Evolutionary conservation across 352 stramenopile species (phyloP).

Genomic region (Phytopythium cucurbitacearum): DNA sequence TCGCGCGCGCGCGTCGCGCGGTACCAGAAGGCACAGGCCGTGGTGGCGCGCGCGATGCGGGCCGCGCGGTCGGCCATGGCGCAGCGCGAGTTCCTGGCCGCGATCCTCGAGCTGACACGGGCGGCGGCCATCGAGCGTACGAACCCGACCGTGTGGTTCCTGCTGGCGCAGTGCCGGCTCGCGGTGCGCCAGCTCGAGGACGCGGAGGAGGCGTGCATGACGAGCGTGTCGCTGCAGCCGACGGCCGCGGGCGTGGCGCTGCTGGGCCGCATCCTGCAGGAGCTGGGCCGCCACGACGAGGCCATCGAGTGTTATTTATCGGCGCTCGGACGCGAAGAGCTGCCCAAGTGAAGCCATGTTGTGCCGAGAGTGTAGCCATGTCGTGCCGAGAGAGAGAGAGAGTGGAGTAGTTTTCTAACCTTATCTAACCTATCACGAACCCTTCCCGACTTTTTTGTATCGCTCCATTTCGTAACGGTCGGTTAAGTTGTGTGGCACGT

Average conservation of each 20-base stretch:
- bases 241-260: slow-evolving; percentile 35
- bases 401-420: too few species aligned
- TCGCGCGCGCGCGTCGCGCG: slow-evolving; percentile 32
- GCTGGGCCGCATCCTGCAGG: slow-evolving; percentile 45
- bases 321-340: slow-evolving; percentile 39
- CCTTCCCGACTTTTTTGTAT: too few species aligned
- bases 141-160: slow-evolving; percentile 44
- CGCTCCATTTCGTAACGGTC: too few species aligned
- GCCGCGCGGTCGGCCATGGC: slow-evolving; percentile 29
- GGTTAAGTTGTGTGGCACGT: too few species aligned
- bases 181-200: slow-evolving; percentile 37
- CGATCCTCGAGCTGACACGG: slow-evolving; percentile 52
- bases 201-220: slow-evolving; percentile 53
- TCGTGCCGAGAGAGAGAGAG: too few species aligned
- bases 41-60: slow-evolving; percentile 39
- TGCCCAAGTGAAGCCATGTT: slow-evolving; percentile 1
- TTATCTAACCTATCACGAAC: too few species aligned
- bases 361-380: background rate
- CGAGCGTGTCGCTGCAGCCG: slow-evolving; percentile 37
- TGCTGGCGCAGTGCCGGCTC: slow-evolving; percentile 54
- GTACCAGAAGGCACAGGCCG: slow-evolving; percentile 43
- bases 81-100: slow-evolving; percentile 54
- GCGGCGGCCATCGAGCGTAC: slow-evolving; percentile 40
- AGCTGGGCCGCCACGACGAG: slow-evolving; percentile 42
- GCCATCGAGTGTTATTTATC: slow-evolving; percentile 65